Base-by-base conservation (phyloP, 164 flowering plant genomes). In the Annona cherimola region DNA sequence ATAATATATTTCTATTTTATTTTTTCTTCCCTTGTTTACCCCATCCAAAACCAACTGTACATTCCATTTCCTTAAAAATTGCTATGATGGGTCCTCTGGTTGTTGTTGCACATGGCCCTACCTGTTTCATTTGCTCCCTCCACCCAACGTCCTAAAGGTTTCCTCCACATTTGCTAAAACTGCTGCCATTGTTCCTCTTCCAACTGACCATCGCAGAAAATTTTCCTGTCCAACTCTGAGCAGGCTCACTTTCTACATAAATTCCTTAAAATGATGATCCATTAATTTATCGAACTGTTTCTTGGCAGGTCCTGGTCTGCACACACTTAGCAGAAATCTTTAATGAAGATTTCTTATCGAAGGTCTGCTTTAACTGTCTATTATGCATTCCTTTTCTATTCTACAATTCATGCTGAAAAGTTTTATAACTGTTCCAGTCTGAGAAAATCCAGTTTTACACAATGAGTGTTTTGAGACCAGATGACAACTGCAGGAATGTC, bases 281-380 rank as follows among this genome's bases (percentile, higher is more conserved):
- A 64, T 12, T 40, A 16, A 66, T 3, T 42, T 66, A 45, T 1
- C 39, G 40, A 66, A 43, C 26, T 16, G 55, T 66, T 45, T 14
- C 26, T 43, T 71, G 73, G 73, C 87, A 92, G 99, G 97, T 92
- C 82, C 79, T 94, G 69, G 79, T 91, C 61, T 92, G 95, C 82
- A 94, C 99, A 71, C 99, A 94, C 79, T 86, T 94, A 82, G 86
- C 90, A 40, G 97, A 94, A 81, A 79, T 94, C 81, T 87, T 94
- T 69, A 79, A 73, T 71, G 87, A 87, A 72, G 76, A 75, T 73
- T 86, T 77, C 80, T 79, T 94, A 68, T 79, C 81, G 55, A 80
- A 84, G 91, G 99, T 92, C 74, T 26, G 35, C 35, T 26, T 26
- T 26, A 26, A 26, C 35, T 26, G 35, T 26, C 35, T 26, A 26